Evolutionary conservation across 805 yeast genomes (phyloP).

Genomic region (Pichia eremophila): DNA sequence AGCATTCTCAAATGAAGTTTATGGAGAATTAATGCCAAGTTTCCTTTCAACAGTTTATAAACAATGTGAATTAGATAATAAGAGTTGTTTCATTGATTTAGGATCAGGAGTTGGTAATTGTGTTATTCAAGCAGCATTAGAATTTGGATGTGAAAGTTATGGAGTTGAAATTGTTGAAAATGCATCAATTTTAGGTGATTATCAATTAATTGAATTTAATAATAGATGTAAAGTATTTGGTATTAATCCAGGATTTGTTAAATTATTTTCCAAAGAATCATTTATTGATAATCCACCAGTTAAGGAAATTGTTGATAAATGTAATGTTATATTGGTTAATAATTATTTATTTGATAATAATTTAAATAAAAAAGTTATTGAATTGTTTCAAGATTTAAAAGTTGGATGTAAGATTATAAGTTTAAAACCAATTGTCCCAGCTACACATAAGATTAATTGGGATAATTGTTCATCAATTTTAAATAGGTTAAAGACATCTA

Average conservation of each 20-base stretch:
- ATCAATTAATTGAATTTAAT: slow-evolving; percentile 50
- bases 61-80: slow-evolving; percentile 45
- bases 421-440: slow-evolving; percentile 69
- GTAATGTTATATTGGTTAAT: slow-evolving; percentile 71
- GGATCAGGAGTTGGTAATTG: slow-evolving; percentile 96
- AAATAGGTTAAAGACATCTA: slow-evolving; percentile 55
- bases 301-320: slow-evolving; percentile 39
- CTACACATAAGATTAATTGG: slow-evolving; percentile 55
- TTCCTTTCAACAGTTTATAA: slow-evolving; percentile 60
- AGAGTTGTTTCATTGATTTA: slow-evolving; percentile 66
- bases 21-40: slow-evolving; percentile 80
- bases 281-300: slow-evolving; percentile 62
- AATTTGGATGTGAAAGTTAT: slow-evolving; percentile 73
- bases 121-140: slow-evolving; percentile 79
- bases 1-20: slow-evolving; percentile 84
- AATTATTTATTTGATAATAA: slow-evolving; percentile 77
- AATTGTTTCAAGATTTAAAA: slow-evolving; percentile 49
- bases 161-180: slow-evolving; percentile 88
- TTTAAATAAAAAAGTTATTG: slow-evolving; percentile 58
- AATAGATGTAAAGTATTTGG: slow-evolving; percentile 59
- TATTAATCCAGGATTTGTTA: slow-evolving; percentile 43
- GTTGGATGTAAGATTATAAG: slow-evolving; percentile 75
- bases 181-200: slow-evolving; percentile 59
- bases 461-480: slow-evolving; percentile 47
- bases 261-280: slow-evolving; percentile 56